Evolutionary conservation across 345 rosid species (phyloP).

Genomic region (Salix purpurea): DNA sequence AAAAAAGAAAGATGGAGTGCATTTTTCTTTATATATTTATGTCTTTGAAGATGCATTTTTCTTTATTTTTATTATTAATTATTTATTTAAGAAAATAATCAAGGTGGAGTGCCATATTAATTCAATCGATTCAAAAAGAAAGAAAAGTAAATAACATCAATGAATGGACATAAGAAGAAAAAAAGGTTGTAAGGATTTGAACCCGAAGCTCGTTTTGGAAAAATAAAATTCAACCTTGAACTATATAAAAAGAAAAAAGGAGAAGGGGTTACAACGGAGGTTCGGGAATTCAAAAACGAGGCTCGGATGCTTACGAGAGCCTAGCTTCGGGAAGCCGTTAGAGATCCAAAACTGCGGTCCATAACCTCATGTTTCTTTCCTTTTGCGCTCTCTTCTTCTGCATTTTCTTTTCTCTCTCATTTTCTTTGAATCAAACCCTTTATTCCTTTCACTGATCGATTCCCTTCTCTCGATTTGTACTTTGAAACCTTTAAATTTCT

Average conservation of each 20-base stretch:
- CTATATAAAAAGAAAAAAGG: neutral
- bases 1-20: no score
- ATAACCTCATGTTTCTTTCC: neutral
- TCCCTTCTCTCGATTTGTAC: neutral
- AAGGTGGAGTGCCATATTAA: no score
- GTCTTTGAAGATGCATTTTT: no score
- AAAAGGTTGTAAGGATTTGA: neutral
- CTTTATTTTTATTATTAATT: no score
- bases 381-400: conserved; percentile 4
- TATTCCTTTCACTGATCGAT: neutral
- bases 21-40: no score
- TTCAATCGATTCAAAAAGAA: no score
- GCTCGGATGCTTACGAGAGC: neutral
- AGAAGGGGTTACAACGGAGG: neutral
- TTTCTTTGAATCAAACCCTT: conserved; percentile 7
- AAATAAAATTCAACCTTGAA: neutral
- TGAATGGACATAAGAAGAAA: no score
- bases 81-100: no score
- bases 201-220: neutral
- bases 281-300: conserved; percentile 39
- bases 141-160: no score
- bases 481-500: neutral
- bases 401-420: neutral
- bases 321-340: conserved; percentile 45
- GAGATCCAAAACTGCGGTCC: conserved; percentile 20